phyloP scores from a whole-genome alignment of 2,329 filamentous ascomycete species.

The Diaporthe helianthi region DNA sequence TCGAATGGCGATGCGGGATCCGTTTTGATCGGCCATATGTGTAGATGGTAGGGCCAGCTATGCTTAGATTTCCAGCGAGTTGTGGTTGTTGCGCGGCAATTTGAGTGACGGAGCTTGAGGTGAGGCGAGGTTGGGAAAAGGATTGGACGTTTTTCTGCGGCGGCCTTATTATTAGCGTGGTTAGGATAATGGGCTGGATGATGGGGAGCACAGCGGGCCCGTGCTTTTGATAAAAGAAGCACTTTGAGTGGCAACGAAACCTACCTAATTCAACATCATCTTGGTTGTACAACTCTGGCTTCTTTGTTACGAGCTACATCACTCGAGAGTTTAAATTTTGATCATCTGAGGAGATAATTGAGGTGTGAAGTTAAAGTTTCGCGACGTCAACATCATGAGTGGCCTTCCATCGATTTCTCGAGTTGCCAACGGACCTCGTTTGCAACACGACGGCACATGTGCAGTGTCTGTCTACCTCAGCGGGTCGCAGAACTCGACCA shows the following conservation, averaged over 20 bases:
- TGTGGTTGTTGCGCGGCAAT: not conserved
- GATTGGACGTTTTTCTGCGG: not conserved
- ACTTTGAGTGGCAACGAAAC: too few species aligned
- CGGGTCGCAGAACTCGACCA: not conserved
- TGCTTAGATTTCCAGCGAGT: not conserved
- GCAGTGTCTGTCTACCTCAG: not conserved
- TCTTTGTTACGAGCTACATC: not conserved
- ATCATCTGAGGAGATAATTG: not conserved
- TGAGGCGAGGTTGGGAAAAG: slow-evolving; percentile 4
- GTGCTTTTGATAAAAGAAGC: not conserved
- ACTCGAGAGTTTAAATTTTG: not conserved
- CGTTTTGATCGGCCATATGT: slow-evolving; percentile 48
- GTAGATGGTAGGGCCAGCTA: not conserved
- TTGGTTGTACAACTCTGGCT: not conserved
- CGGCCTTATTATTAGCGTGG: not conserved
- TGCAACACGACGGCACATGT: too few species aligned
- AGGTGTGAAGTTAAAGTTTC: not conserved
- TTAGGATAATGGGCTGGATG: not conserved
- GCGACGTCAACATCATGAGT: not conserved
- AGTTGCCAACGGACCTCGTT: not conserved
- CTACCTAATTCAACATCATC: not conserved
- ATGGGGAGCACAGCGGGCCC: not conserved
- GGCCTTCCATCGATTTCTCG: not conserved
- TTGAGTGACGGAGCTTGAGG: not conserved
- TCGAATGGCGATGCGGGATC: slow-evolving; percentile 57